Evolutionary conservation across 345 rosid species (phyloP), one percentile per base, ranked within the genome.

Genomic region (Eucalyptus dawsonii): DNA sequence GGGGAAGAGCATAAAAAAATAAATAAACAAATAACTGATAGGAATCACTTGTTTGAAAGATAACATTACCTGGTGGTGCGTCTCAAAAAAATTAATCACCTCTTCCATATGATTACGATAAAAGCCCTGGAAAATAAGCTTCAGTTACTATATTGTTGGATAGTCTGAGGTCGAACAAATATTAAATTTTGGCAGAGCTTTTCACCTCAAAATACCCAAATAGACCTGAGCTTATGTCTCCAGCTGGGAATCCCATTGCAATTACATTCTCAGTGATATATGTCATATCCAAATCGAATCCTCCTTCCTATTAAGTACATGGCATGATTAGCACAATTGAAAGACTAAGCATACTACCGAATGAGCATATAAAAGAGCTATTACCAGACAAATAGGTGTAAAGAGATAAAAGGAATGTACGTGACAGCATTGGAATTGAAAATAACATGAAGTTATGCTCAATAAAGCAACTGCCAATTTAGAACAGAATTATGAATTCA

Each of bases 161-260:
- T 11, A 11, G 83, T 40, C 47, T 76, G 85, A 40, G 27, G 27
- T 76, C 1, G 16, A 40, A 76, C 85, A 37, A 40, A 76, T 76
- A 21, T 40, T 76, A 40, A 40, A 76, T 76, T 76, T 5, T 40
- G 85, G 85, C 47, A 40, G 85, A 76, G 47, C 47, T 76, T 40
- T 62, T 92, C 81, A 97, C 99, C 99, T 97, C 99, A 54, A 97
- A 90, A 91, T 93, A 97, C 86, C 98, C 97, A 69, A 97, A 95
- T 91, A 97, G 91, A 15, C 99, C 99, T 69, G 99, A 97, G 92
- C 99, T 97, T 89, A 95, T 90, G 88, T 97, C 97, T 90, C 99
- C 99, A 88, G 99, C 98, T 65, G 99, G 99, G 89, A 96, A 97
- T 53, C 99, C 99, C 99, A 97, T 97, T 47, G 99, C 99, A 88